These are phyloP conservation scores for Candida sp. DNA, from an alignment of 1,139 yeast species.

Conservation along the genomic window DNA sequence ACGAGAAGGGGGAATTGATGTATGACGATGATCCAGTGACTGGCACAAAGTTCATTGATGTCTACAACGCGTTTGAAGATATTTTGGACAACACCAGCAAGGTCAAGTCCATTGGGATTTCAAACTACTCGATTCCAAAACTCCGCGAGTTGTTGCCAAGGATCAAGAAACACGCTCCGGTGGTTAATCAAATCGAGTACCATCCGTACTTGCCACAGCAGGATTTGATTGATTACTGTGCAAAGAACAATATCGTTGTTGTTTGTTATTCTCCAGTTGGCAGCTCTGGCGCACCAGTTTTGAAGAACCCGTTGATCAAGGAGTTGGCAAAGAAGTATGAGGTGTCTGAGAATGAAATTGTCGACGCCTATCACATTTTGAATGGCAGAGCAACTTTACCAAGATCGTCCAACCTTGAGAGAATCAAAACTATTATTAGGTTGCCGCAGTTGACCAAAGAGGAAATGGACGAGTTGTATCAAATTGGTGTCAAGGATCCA, in stretches of 20 bases:
- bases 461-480: constrained; percentile 45
- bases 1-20: constrained; percentile 42
- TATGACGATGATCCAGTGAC: constrained; percentile 46
- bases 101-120: constrained; percentile 35
- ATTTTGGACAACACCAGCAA: constrained; percentile 34
- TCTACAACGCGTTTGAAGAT: constrained; percentile 53
- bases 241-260: constrained; percentile 26
- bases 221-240: constrained; percentile 33
- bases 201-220: constrained; percentile 45
- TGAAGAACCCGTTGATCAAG: constrained; percentile 33
- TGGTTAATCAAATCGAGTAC: constrained; percentile 39
- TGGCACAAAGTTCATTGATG: constrained; percentile 45
- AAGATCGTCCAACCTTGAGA: constrained; percentile 40
- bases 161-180: constrained; percentile 31
- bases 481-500: constrained; percentile 49
- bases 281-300: constrained; percentile 37
- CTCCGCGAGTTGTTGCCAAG: constrained; percentile 30
- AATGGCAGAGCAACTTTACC: constrained; percentile 37
- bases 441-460: constrained; percentile 46
- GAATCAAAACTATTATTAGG: constrained; percentile 32
- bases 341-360: constrained; percentile 37
- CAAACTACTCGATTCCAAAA: constrained; percentile 34
- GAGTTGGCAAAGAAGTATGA: constrained; percentile 35
- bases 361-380: constrained; percentile 41
- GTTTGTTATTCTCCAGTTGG: constrained; percentile 43